Conservation (phyloP, 768 basidiomycete species). For the Gloeostereum incarnatum region DNA sequence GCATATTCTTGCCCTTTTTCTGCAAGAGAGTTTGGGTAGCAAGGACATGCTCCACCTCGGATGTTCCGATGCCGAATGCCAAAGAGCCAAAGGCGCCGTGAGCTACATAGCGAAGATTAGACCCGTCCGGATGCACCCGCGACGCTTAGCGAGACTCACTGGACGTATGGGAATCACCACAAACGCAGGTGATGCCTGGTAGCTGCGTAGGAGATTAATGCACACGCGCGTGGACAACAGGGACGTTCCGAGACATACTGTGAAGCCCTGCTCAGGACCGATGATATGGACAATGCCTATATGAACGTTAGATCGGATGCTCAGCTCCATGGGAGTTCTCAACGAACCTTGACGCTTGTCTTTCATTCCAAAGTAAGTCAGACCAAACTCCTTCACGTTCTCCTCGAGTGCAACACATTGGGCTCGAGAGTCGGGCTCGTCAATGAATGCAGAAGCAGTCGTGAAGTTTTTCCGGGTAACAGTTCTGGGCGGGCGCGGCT, state of each 20-base stretch:
- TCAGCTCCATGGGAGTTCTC: too few relatives aligned
- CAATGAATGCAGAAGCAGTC: conserved; percentile 63
- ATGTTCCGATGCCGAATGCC: conserved; percentile 90
- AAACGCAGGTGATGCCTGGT: conserved; percentile 76
- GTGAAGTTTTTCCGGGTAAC: conserved; percentile 68
- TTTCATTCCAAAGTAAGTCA: conserved; percentile 88
- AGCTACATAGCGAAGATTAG: conserved; percentile 28
- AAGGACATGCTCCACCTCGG: conserved; percentile 90
- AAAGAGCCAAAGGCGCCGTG: conserved; percentile 91
- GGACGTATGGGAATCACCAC: conserved; percentile 90
- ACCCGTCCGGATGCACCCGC: not conserved
- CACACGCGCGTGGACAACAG: too few relatives aligned
- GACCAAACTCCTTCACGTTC: conserved; percentile 85
- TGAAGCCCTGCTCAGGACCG: conserved; percentile 92
- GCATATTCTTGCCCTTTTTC: conserved; percentile 88
- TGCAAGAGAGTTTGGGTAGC: conserved; percentile 88
- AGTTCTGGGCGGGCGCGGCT: conserved; percentile 35
- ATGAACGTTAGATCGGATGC: conserved; percentile 13
- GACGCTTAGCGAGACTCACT: conserved; percentile 36
- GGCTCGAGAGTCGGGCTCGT: conserved; percentile 77
- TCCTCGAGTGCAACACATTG: conserved; percentile 81
- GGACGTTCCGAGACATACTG: conserved; percentile 44
- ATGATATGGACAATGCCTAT: conserved; percentile 82
- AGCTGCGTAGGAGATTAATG: conserved; percentile 28
- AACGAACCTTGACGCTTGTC: conserved; percentile 75